A percentile compares a stretch with the other conserved stretches of the same genome.
These are phyloP conservation scores for Leccinum imitatum DNA, from an alignment of 768 basidiomycete species.

Conservation along the genomic window DNA sequence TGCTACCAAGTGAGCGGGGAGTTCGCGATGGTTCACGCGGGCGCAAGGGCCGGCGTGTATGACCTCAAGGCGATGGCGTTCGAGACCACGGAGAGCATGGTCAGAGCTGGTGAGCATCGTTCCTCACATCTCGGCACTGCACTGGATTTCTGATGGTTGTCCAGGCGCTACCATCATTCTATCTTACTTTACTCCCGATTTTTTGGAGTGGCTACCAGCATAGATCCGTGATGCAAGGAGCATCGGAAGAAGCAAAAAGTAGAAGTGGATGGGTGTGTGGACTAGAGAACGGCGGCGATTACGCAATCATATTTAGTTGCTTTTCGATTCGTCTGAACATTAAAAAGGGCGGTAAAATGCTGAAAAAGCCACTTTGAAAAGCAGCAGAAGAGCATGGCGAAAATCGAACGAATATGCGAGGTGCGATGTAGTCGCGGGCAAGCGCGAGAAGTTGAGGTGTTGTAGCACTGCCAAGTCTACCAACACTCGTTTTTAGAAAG, in stretches of 20 bases:
- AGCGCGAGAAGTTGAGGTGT: too few species aligned
- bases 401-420: too few species aligned
- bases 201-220: constrained; percentile 78
- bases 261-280: not conserved
- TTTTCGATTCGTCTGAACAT: too few species aligned
- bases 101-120: constrained; percentile 73
- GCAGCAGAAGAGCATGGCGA: too few species aligned
- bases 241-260: not conserved
- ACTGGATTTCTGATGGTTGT: constrained; percentile 9
- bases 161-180: constrained; percentile 86
- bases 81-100: constrained; percentile 87
- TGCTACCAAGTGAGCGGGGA: constrained; percentile 98
- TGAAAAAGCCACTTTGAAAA: too few species aligned
- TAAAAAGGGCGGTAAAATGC: too few species aligned
- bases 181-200: constrained; percentile 95
- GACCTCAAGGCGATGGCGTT: constrained; percentile 91
- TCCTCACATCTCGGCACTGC: not conserved
- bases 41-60: constrained; percentile 92
- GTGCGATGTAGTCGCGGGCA: too few species aligned
- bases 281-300: not conserved
- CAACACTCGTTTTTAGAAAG: too few species aligned
- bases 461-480: too few species aligned
- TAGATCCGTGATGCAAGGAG: constrained; percentile 7
- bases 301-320: too few species aligned
- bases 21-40: constrained; percentile 96